A percentile compares a stretch with the other conserved stretches of the same genome.
Conservation (phyloP, 495 filamentous ascomycete species). For the Aspergillus asperescens region DNA sequence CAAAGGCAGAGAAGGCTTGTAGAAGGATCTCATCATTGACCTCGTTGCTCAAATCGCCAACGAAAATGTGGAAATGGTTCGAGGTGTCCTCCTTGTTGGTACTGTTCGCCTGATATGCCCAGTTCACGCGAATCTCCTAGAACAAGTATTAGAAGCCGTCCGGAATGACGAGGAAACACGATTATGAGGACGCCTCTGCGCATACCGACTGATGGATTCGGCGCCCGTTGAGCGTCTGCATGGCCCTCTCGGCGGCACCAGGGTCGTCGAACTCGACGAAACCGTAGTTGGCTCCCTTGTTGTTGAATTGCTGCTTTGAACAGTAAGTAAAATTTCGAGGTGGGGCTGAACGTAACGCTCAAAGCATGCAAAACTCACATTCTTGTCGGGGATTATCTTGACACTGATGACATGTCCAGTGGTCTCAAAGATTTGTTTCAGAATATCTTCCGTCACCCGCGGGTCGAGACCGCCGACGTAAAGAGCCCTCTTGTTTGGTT, state of each 20-base stretch:
- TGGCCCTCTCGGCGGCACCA: slow-evolving; percentile 89
- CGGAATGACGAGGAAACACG: not conserved
- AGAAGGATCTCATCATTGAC: slow-evolving; percentile 95
- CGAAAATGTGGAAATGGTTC: slow-evolving; percentile 98
- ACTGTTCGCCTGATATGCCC: slow-evolving; percentile 97
- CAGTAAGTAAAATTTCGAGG: slow-evolving; percentile 10
- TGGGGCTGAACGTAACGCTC: not conserved
- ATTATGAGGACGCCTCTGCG: slow-evolving; percentile 8
- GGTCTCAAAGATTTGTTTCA: slow-evolving; percentile 98
- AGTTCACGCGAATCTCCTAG: slow-evolving; percentile 98
- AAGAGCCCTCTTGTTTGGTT: slow-evolving; percentile 96
- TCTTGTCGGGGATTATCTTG: slow-evolving; percentile 99
- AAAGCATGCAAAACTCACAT: slow-evolving; percentile 56
- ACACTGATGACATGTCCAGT: slow-evolving; percentile 97
- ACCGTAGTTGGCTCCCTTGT: slow-evolving; percentile 97
- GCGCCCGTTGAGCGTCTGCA: slow-evolving; percentile 93
- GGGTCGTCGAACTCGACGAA: slow-evolving; percentile 99
- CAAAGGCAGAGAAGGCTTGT: slow-evolving; percentile 96
- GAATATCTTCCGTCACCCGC: slow-evolving; percentile 90
- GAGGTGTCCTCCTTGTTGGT: slow-evolving; percentile 96
- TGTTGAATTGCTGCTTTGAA: slow-evolving; percentile 53
- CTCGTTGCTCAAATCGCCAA: slow-evolving; percentile 96
- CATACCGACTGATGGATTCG: slow-evolving; percentile 91
- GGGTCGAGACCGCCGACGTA: slow-evolving; percentile 96
- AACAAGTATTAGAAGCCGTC: slow-evolving; percentile 13